These are phyloP conservation scores for Ramaria rubella DNA, from an alignment of 768 basidiomycete species.

Conservation along the genomic window DNA sequence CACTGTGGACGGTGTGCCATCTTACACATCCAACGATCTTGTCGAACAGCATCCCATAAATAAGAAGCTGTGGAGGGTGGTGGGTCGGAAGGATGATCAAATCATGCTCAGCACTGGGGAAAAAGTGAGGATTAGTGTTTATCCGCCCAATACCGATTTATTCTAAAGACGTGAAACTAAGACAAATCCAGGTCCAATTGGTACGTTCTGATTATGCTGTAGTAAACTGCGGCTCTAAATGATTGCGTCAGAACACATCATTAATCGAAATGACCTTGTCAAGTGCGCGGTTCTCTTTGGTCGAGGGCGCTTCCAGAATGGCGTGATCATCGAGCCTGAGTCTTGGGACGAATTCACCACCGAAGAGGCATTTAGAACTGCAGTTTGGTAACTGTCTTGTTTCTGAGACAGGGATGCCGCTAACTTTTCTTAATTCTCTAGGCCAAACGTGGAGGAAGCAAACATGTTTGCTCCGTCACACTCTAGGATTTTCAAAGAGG, in stretches of 20 bases:
- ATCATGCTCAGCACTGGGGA: slow-evolving; percentile 28
- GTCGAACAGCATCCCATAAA: slow-evolving; percentile 36
- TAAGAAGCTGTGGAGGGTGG: slow-evolving; percentile 19
- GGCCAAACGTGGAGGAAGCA: slow-evolving; percentile 35
- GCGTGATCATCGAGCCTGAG: slow-evolving; percentile 32
- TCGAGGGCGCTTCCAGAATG: slow-evolving; percentile 33
- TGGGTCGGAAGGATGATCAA: slow-evolving; percentile 23
- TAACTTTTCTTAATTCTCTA: slow-evolving; percentile 10
- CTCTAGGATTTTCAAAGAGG: slow-evolving; percentile 43
- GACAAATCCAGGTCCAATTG: slow-evolving; percentile 28
- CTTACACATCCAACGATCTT: slow-evolving; percentile 37
- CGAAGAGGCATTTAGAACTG: background rate
- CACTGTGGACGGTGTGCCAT: slow-evolving; percentile 23
- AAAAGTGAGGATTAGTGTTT: slow-evolving; percentile 17
- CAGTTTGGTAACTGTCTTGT: background rate
- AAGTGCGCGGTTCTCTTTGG: slow-evolving; percentile 34
- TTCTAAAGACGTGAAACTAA: slow-evolving; percentile 2
- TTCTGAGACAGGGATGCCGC: background rate
- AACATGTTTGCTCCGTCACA: slow-evolving; percentile 39
- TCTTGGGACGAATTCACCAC: background rate
- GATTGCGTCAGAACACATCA: slow-evolving; percentile 32
- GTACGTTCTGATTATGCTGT: slow-evolving; percentile 9
- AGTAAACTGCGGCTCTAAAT: background rate
- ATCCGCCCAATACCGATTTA: background rate
- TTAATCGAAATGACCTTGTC: slow-evolving; percentile 27